These are phyloP conservation scores for Flaveria sonorensis DNA, from an alignment of 129 eudicot genomes.

Conservation along the genomic window DNA sequence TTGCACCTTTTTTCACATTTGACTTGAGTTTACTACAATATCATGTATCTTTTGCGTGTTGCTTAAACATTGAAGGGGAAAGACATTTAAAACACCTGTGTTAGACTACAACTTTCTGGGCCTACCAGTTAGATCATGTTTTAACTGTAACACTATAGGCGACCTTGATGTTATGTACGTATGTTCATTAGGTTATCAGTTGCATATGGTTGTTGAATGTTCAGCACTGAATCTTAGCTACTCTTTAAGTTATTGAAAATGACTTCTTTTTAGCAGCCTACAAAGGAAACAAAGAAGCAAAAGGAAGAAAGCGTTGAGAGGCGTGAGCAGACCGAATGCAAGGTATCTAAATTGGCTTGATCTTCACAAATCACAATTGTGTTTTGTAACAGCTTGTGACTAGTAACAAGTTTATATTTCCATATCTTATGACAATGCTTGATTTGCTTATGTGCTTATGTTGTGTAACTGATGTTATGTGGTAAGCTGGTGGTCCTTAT, in stretches of 20 bases:
- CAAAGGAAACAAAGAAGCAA: background rate
- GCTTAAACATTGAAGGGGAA: constrained; percentile 58
- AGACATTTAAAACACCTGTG: constrained; percentile 38
- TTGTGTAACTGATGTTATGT: constrained; percentile 5
- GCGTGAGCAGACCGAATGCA: constrained; percentile 54
- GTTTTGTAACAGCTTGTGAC: background rate
- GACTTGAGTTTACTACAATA: constrained; percentile 55
- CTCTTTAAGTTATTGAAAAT: no score
- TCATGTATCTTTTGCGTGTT: constrained; percentile 59
- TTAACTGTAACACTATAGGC: no score
- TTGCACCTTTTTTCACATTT: constrained; percentile 4
- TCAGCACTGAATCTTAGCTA: no score
- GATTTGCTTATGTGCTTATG: constrained; percentile 19
- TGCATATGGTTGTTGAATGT: no score
- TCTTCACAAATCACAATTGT: no score
- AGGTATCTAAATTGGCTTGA: constrained; percentile 44
- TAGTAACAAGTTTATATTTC: background rate
- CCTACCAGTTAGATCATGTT: constrained; percentile 40
- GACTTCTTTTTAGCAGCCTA: background rate
- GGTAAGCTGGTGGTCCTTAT: background rate
- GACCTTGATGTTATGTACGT: no score
- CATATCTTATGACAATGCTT: constrained; percentile 7
- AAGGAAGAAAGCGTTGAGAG: background rate
- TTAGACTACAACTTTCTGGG: constrained; percentile 78
- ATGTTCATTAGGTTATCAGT: no score